phyloP scores from a whole-genome alignment of 148 eudicot species.

The Persicaria maculosa region DNA sequence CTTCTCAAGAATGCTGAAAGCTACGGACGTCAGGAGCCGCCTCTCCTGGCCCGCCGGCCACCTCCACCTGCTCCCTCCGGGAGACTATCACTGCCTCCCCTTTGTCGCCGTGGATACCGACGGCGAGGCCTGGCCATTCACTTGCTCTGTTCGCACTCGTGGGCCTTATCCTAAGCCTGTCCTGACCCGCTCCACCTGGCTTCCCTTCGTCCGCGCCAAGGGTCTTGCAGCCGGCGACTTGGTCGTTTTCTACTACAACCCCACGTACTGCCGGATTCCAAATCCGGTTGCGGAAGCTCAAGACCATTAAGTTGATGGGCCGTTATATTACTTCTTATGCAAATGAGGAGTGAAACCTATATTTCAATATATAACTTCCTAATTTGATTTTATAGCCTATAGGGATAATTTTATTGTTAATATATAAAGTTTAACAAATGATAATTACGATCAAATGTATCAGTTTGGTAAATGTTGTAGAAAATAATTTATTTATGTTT shows the following conservation, averaged over 20 bases:
- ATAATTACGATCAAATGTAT: too few species aligned
- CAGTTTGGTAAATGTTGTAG: too few species aligned
- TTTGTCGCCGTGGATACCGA: not conserved
- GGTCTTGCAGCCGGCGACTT: not conserved
- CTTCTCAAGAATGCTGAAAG: not conserved
- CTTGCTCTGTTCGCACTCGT: not conserved
- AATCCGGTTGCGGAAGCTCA: too few species aligned
- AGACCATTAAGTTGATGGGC: too few species aligned
- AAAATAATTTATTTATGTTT: too few species aligned
- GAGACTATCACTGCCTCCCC: not conserved
- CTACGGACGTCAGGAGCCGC: not conserved
- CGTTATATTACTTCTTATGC: too few species aligned
- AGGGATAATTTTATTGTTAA: too few species aligned
- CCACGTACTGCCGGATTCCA: not conserved
- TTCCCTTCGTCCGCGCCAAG: not conserved
- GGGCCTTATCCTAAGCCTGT: not conserved
- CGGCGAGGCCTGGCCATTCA: not conserved
- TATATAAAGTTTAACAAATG: too few species aligned
- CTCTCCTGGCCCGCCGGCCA: not conserved
- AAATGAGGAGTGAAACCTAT: too few species aligned
- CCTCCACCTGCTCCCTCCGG: not conserved
- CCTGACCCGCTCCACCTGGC: not conserved
- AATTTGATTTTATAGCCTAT: too few species aligned
- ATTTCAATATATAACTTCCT: too few species aligned
- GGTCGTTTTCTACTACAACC: not conserved